Evolutionary conservation across 2,329 filamentous ascomycete species (phyloP).

Genomic region (Trichoderma sp.): DNA sequence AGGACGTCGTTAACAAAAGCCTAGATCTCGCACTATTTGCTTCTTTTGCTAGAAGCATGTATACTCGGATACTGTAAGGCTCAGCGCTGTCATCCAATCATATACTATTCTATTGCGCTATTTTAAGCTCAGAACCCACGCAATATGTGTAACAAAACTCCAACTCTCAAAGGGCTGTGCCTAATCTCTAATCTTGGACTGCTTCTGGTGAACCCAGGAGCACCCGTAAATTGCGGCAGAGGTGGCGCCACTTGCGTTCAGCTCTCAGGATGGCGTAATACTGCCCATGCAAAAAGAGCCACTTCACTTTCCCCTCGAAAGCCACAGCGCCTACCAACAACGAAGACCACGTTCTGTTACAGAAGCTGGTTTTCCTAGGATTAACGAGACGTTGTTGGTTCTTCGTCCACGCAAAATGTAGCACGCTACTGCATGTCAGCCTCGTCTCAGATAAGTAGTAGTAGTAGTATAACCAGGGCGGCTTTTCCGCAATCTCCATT

Average conservation of each 20-base stretch:
- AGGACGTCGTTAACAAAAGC: neutral
- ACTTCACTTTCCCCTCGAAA: neutral
- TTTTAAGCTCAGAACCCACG: neutral
- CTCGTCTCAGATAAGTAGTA: neutral
- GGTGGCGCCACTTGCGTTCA: neutral
- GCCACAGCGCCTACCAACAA: neutral
- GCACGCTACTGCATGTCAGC: neutral
- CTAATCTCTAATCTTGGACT: neutral
- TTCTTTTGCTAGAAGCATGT: neutral
- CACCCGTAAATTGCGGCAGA: neutral
- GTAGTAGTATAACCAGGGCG: neutral
- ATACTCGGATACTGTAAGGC: neutral
- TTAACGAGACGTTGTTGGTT: neutral
- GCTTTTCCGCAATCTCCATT: neutral
- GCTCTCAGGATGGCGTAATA: neutral
- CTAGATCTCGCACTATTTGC: neutral
- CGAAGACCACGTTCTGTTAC: neutral
- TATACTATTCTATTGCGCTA: neutral
- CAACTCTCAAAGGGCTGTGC: neutral
- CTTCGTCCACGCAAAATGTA: neutral
- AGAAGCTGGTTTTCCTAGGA: neutral
- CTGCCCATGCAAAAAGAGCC: neutral
- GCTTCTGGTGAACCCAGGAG: neutral
- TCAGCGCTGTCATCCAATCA: neutral
- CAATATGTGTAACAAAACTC: neutral